These are phyloP conservation scores for Akanthomyces uredinophilus DNA, from an alignment of 2,329 filamentous ascomycete genomes.

Conservation along the genomic window DNA sequence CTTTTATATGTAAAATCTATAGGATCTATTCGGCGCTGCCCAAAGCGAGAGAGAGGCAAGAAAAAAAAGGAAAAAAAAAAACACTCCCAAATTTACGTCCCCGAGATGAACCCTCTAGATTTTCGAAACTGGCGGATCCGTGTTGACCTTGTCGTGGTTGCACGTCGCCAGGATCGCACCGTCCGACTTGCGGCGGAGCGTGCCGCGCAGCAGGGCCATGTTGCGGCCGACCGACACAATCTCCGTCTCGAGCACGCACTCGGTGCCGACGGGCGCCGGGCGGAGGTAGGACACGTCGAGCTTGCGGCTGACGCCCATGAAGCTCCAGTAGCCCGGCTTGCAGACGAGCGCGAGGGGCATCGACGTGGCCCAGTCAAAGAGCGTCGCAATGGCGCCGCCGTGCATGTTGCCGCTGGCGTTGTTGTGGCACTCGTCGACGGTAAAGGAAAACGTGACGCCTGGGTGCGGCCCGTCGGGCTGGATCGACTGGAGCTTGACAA, in stretches of 20 bases:
- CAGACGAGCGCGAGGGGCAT: conserved; percentile 52
- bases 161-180: conserved; percentile 51
- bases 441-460: conserved; percentile 41
- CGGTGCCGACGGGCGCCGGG: conserved; percentile 49
- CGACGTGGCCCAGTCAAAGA: conserved; percentile 64
- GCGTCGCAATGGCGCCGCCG: conserved; percentile 58
- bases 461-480: conserved; percentile 32
- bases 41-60: neutral
- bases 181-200: conserved; percentile 49
- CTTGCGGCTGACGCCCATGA: conserved; percentile 59
- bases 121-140: conserved; percentile 39
- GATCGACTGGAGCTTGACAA: conserved; percentile 36
- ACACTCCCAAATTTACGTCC: too few species aligned
- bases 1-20: neutral
- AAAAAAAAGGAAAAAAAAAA: too few species aligned
- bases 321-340: conserved; percentile 55
- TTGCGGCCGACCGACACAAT: conserved; percentile 53
- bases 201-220: conserved; percentile 48
- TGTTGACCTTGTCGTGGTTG: conserved; percentile 62
- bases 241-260: conserved; percentile 51
- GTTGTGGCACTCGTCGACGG: conserved; percentile 44
- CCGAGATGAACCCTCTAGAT: neutral
- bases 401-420: conserved; percentile 54
- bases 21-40: neutral
- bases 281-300: conserved; percentile 64